Evolutionary conservation across 1,284 basidiomycete genomes (phyloP).

Genomic region (Tilletia caries): DNA sequence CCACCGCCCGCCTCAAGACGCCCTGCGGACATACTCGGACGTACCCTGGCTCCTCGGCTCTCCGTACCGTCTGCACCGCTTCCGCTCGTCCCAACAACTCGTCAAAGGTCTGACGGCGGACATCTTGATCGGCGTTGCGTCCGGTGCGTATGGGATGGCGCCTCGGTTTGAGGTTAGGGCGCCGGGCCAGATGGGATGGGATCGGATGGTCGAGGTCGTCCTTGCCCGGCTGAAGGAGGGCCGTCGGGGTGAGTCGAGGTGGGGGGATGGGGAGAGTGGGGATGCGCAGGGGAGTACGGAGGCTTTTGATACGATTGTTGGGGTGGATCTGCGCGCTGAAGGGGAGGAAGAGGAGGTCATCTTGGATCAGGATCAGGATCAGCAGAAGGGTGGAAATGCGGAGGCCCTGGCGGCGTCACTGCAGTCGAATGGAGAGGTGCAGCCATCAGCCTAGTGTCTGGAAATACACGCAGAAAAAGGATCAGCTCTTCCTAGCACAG

Average conservation of each 20-base stretch:
- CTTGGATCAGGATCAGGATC: neutral
- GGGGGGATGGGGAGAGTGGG: constrained; percentile 36
- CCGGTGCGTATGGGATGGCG: constrained; percentile 16
- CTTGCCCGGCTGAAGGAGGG: constrained; percentile 23
- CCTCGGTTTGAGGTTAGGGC: constrained; percentile 11
- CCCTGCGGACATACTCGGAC: constrained; percentile 32
- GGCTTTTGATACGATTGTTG: constrained; percentile 25
- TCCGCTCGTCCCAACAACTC: constrained; percentile 26
- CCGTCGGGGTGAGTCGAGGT: constrained; percentile 23
- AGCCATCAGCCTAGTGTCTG: neutral
- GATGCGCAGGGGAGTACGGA: constrained; percentile 30
- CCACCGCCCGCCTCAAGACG: constrained; percentile 29
- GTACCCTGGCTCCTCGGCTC: constrained; percentile 28
- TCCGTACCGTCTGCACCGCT: constrained; percentile 29
- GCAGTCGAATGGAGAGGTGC: neutral
- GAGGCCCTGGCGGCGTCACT: neutral
- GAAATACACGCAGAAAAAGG: neutral
- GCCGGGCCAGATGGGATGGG: constrained; percentile 22
- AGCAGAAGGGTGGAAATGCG: neutral
- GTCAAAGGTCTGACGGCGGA: constrained; percentile 37
- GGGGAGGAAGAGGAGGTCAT: neutral
- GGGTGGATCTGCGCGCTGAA: constrained; percentile 17
- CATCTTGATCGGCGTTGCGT: constrained; percentile 27
- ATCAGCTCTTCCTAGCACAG: neutral
- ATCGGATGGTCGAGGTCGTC: constrained; percentile 28